Conservation (phyloP, 108 stramenopile genomes). For the Fragilaria radians region DNA sequence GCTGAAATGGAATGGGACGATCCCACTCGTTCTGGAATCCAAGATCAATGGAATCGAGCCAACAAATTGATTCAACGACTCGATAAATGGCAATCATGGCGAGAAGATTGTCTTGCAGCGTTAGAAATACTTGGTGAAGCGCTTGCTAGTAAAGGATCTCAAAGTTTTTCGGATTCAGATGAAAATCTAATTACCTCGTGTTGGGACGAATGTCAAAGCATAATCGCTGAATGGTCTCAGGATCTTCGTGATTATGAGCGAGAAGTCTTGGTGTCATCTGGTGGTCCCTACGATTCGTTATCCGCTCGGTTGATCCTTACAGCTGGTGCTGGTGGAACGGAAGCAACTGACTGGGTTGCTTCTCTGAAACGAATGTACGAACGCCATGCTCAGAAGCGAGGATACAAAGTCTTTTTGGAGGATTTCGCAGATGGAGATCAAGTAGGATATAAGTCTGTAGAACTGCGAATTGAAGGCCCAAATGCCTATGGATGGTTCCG, state of each 20-base stretch:
- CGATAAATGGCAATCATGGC: constrained; percentile 38
- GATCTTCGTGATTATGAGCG: constrained; percentile 56
- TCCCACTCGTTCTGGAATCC: constrained; percentile 30
- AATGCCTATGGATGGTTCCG: constrained; percentile 83
- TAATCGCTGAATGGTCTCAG: constrained; percentile 30
- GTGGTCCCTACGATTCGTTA: constrained; percentile 65
- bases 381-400: constrained; percentile 56
- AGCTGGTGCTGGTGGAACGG: constrained; percentile 97
- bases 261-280: constrained; percentile 39
- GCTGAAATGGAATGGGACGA: too few species aligned
- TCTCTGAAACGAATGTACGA: constrained; percentile 80
- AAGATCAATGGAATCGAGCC: constrained; percentile 31
- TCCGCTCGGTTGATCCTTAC: constrained; percentile 85
- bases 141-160: not conserved
- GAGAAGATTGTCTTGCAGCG: constrained; percentile 42
- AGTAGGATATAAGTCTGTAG: constrained; percentile 86
- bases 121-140: constrained; percentile 48
- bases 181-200: constrained; percentile 31
- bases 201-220: constrained; percentile 38
- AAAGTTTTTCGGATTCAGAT: constrained; percentile 8
- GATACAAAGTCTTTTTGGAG: constrained; percentile 43
- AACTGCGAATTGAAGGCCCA: constrained; percentile 52
- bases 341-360: constrained; percentile 90
- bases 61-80: constrained; percentile 26
- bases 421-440: constrained; percentile 63